Base-by-base conservation (phyloP, 192 early-diverging fungal species). In the Paraglomus brasilianum region DNA sequence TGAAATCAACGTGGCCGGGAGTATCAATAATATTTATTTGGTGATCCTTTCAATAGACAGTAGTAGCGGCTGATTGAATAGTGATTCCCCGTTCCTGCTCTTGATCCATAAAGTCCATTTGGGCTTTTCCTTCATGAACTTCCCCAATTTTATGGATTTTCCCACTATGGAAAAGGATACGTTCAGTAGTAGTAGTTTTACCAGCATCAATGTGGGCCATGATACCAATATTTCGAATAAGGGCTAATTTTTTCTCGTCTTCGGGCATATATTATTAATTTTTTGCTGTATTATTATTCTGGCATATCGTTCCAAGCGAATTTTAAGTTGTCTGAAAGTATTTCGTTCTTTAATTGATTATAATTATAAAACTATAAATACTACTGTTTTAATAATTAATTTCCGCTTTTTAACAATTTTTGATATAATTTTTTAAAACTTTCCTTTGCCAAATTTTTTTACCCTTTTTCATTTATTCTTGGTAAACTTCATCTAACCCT, bases 161-260 rank as follows among this genome's bases (percentile, higher is more conserved):
- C 41, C 38, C 58, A 8, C 36, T 41, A 11, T 40, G 40, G 40
- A 22, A 61, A 61, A 61, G 58, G 2, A 61, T 61, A 19, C 58
- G 58, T 15, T 61, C 58, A 61, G 59, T 61, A 17, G 59, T 61
- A 44, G 59, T 61, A 61, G 59, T 61, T 61, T 61, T 61, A 17
- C 59, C 59, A 61, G 39, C 59, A 44, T 61, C 59, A 61, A 61
- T 61, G n/a, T 61, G 59, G 8, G 59, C 59, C 13, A 44, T 17
- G 42, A 61, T 61, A 19, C 59, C 59, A 24, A 61, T 61, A 61
- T 61, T 61, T 4, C 59, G 59, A 22, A 42, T 61, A 1, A 42
- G n/a, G 8, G 42, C n/a, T 61, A 61, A 42, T 15, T 61, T 61
- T 43, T 61, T 30, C 4, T 61, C 39, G 14, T 41, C 13, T 61